Base-by-base conservation (phyloP, 495 filamentous ascomycete genomes). In the Tuber borchii region DNA sequence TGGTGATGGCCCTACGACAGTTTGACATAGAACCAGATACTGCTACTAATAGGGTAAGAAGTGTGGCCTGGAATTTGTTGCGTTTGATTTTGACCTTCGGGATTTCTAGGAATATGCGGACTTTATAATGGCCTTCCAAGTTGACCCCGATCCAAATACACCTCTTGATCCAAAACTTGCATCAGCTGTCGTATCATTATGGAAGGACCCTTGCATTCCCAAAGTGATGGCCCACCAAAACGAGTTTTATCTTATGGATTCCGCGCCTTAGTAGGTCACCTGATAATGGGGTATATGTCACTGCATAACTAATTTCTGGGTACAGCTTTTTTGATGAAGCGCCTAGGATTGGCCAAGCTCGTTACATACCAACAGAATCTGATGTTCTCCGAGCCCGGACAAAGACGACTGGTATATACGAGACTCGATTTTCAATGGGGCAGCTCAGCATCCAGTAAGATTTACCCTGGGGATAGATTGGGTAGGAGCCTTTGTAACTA, bases 191-290 rank as follows among this genome's bases (percentile, higher is more conserved):
- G 90, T 91, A 69, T 89, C 91, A 61, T 85, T 99, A 83, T 99
- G 95, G 95, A 91, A 91, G 78, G 95, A 99, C 82, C 90, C 91
- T 40, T 91, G 91, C 79, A 93, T 93, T 82, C 90, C 92, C 70
- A 89, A 88, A 76, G 87, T 97, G 37, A 90, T 99, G 88, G 95
- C 97, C 80, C 92, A 93, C 83, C 92, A 97, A 83, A 97, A 92
- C 85, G 95, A 99, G 85, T 99, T 99, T 82, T 99, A 99, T 83
- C 86, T 99, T 78, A 99, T 99, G 95, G 95, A 99, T 85, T 98
- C 95, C 34, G 95, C 95, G 44, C 95, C 94, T 85, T 99, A 99
- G 95, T 98, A 87, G 83, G 93, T 87, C 48, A 71, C 72, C 76
- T 74, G 65, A 72, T 73, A 69, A 20, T 70, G 71, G 45, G 71